Conservation (phyloP, 1,139 yeast species). For the Yamadazyma taylorii region DNA sequence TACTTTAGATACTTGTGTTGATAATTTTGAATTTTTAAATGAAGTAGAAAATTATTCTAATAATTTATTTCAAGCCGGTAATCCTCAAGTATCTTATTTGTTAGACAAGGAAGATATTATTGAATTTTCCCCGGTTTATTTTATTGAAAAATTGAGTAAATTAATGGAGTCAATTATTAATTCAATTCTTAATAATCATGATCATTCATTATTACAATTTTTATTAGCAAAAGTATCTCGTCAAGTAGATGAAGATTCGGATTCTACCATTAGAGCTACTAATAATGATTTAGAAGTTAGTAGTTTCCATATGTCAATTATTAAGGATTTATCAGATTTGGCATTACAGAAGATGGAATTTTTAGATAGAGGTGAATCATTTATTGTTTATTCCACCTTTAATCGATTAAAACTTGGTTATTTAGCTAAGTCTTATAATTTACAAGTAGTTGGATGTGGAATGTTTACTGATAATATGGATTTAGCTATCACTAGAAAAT, state of each 20-base stretch:
- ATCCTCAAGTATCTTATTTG: slow-evolving; percentile 23
- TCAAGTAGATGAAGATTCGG: slow-evolving; percentile 19
- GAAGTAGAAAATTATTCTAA: slow-evolving; percentile 39
- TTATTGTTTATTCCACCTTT: slow-evolving; percentile 43
- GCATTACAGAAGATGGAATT: slow-evolving; percentile 43
- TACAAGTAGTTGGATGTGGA: slow-evolving; percentile 47
- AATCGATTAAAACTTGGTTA: slow-evolving; percentile 42
- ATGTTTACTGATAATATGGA: slow-evolving; percentile 42
- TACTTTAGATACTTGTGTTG: slow-evolving; percentile 39
- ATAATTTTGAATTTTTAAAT: slow-evolving; percentile 41
- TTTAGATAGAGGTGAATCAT: slow-evolving; percentile 47
- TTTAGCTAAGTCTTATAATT: slow-evolving; percentile 37
- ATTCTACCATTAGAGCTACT: too few relatives aligned
- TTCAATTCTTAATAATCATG: slow-evolving; percentile 26
- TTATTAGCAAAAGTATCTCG: slow-evolving; percentile 28
- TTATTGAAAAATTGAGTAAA: slow-evolving; percentile 43
- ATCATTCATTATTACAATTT: slow-evolving; percentile 29
- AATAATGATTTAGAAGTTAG: slow-evolving; percentile 21
- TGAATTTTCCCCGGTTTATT: slow-evolving; percentile 44
- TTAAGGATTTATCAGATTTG: slow-evolving; percentile 31
- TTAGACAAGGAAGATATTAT: slow-evolving; percentile 32
- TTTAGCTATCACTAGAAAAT: slow-evolving; percentile 29
- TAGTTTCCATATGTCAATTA: slow-evolving; percentile 26
- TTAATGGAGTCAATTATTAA: slow-evolving; percentile 36
- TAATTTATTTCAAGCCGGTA: slow-evolving; percentile 20